Base-by-base conservation (phyloP, 2,329 filamentous ascomycete genomes). In the Curvularia sp. region DNA sequence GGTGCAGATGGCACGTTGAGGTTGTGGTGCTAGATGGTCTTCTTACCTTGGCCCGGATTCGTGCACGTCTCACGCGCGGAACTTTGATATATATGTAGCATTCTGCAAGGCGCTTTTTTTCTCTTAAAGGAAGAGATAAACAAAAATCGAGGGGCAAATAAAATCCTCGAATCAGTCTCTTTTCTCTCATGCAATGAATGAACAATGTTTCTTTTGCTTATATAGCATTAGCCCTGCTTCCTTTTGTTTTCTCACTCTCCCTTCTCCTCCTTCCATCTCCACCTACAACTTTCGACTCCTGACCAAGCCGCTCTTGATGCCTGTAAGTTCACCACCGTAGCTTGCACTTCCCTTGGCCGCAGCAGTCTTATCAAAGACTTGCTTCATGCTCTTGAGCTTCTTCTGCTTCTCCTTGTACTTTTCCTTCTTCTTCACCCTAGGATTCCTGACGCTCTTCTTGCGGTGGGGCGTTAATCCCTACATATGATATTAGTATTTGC, bases 401-500 rank as follows among this genome's bases (percentile, higher is more conserved):
- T 97, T 98, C 86, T 94, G 90, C 85, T 96, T 97, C 78, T 93
- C 90, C 75, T 96, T 93, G 77, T 87, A 99, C 87, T 92, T 93
- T 87, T 92, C 92, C 79, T 92, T 88, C 89, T 97, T 98, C 89
- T 98, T 99, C 65, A 98, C 94, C 77, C 95, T 85, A 34, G 95
- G 93, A 80, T 99, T 99, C 63, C 94, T 84, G 57, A 93, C 90
- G 69, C 96, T 93, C 87, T 99, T 98, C 84, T 90, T 96, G 64
- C 94, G 85, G 78, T 90, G 89, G 46, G 93, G 92, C 58, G 92
- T 89, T 63, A 99, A 81, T 30, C 55, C 52, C 10, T 1, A 2
- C 1, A 9, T 25, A 9, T 30, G 2, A 27, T 30, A 21, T 57
- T 43, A 57, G 49, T 34, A 18, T 9, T 5, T 25, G 34, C 3